phyloP scores from a whole-genome alignment of 306 rosid genomes.

The Clitoria ternatea region DNA sequence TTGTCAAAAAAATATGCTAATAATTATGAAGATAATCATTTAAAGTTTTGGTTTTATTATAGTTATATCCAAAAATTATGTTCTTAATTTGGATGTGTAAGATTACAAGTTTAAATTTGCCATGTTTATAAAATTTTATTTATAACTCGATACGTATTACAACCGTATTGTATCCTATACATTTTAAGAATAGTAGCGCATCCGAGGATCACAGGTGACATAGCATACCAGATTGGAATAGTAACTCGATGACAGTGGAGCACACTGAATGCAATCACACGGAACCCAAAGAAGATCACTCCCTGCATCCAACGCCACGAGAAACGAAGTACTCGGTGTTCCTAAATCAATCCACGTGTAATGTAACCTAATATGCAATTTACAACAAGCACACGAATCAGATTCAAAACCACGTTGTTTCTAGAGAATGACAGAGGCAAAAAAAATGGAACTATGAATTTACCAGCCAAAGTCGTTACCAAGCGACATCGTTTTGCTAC shows the following conservation, averaged over 20 bases:
- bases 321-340: slow-evolving; percentile 83
- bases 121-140: no score
- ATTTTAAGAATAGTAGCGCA: no score
- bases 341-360: slow-evolving; percentile 94
- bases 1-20: no score
- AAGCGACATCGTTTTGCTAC: slow-evolving; percentile 63
- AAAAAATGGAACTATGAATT: not conserved
- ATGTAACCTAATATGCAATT: slow-evolving; percentile 60
- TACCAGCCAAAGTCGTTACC: slow-evolving; percentile 95
- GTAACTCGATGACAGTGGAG: slow-evolving; percentile 71
- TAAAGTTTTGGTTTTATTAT: no score
- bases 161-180: no score
- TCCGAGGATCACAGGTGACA: not conserved
- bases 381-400: not conserved
- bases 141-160: no score
- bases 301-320: slow-evolving; percentile 92
- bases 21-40: no score
- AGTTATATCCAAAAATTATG: no score
- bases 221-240: slow-evolving; percentile 58
- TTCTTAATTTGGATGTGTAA: no score
- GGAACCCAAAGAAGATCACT: slow-evolving; percentile 97
- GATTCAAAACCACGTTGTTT: slow-evolving; percentile 1
- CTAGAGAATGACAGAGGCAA: not conserved
- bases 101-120: not conserved
- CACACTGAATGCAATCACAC: slow-evolving; percentile 86